Percentiles rank a stretch among this genome's conserved stretches.
Conservation (phyloP, 2,329 filamentous ascomycete genomes). For the Fusarium sp. region DNA sequence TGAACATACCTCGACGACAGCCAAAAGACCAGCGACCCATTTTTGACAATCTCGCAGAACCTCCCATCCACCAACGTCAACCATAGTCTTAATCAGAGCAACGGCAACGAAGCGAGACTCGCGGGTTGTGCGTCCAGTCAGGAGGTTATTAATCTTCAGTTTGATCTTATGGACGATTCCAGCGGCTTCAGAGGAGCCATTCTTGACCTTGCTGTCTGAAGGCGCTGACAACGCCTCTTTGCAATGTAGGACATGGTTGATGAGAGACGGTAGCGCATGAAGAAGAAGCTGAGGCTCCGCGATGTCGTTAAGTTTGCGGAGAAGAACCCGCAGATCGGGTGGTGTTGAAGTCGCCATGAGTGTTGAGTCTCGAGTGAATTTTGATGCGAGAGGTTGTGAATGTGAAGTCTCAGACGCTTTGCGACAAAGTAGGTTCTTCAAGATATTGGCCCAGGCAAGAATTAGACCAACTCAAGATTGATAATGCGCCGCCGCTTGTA, state of each 20-base stretch:
- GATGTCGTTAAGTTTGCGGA: constrained; percentile 76
- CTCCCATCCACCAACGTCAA: constrained; percentile 89
- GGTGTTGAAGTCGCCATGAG: constrained; percentile 55
- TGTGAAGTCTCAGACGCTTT: constrained; percentile 22
- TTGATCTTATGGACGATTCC: constrained; percentile 85
- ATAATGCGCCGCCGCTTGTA: constrained; percentile 13
- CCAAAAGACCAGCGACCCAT: constrained; percentile 83
- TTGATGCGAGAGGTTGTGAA: not conserved
- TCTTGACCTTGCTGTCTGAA: constrained; percentile 70
- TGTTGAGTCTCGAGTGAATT: not conserved
- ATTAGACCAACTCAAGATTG: constrained; percentile 14
- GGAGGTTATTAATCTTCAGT: constrained; percentile 78
- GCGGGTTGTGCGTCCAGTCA: constrained; percentile 76
- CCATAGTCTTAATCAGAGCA: constrained; percentile 80
- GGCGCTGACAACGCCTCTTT: constrained; percentile 71
- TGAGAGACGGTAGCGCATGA: constrained; percentile 76
- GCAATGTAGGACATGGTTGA: constrained; percentile 68
- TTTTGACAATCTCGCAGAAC: constrained; percentile 76
- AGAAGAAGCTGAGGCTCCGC: constrained; percentile 82
- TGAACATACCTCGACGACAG: constrained; percentile 74
- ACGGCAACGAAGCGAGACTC: constrained; percentile 83
- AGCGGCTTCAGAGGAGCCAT: constrained; percentile 71
- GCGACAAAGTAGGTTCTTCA: constrained; percentile 16
- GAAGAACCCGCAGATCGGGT: constrained; percentile 72
- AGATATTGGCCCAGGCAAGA: constrained; percentile 10